Percentiles rank a stretch among this genome's conserved stretches.
phyloP scores from a whole-genome alignment of 2,329 filamentous ascomycete genomes.

The Microsporum ferrugineum region DNA sequence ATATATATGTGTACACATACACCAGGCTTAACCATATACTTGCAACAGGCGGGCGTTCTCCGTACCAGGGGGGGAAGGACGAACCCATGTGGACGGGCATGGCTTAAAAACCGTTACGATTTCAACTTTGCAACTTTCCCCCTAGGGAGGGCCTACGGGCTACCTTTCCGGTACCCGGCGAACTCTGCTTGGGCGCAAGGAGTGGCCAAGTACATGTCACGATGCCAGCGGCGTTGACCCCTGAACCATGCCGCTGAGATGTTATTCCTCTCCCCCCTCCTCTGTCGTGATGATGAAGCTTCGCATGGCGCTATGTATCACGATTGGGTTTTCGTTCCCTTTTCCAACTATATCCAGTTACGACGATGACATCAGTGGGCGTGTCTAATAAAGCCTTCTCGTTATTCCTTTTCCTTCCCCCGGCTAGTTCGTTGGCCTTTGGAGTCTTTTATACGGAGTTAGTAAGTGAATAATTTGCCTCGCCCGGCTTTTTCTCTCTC shows the following conservation, averaged over 20 bases:
- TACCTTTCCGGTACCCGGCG: slow-evolving; percentile 1
- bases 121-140: neutral
- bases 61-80: neutral
- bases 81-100: slow-evolving; percentile 1
- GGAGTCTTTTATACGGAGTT: neutral
- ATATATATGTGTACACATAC: neutral
- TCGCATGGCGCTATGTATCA: neutral
- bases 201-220: neutral
- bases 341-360: neutral
- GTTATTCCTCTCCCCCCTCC: neutral
- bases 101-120: neutral
- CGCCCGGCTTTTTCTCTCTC: neutral
- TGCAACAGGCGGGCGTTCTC: neutral
- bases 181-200: neutral
- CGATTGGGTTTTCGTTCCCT: neutral
- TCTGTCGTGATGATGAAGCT: neutral
- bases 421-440: neutral
- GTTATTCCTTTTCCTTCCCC: neutral
- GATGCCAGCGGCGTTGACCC: neutral
- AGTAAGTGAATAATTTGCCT: neutral
- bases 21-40: neutral
- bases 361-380: neutral
- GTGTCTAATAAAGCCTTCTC: neutral
- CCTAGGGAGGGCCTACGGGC: neutral
- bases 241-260: neutral